phyloP scores from a whole-genome alignment of 1,284 basidiomycete genomes.

The Sporisorium exsertum region DNA sequence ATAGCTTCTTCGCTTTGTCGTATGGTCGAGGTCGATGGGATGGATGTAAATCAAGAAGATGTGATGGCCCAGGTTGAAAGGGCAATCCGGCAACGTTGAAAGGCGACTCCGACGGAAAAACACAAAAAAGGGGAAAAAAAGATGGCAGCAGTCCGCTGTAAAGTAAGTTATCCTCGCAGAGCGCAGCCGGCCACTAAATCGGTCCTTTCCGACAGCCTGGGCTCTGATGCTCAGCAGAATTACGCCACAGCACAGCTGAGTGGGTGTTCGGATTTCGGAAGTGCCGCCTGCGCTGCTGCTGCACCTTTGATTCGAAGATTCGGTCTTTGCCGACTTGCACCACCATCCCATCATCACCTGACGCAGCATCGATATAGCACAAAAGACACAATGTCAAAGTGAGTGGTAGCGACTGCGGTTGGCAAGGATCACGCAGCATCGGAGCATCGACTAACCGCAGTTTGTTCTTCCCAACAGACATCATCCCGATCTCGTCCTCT shows the following conservation, averaged over 20 bases:
- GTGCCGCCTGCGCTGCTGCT: slow-evolving; percentile 6
- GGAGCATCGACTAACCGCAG: not conserved
- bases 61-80: too few relatives aligned
- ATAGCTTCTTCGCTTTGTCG: not conserved
- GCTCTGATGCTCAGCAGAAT: not conserved
- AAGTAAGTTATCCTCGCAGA: too few relatives aligned
- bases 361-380: not conserved
- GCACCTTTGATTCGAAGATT: slow-evolving; percentile 3
- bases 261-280: slow-evolving; percentile 14
- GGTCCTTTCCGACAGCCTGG: not conserved
- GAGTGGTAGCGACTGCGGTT: slow-evolving; percentile 2
- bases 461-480: slow-evolving; percentile 33
- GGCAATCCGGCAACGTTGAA: not conserved
- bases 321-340: not conserved
- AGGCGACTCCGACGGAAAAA: not conserved
- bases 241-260: slow-evolving; percentile 1
- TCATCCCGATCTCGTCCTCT: slow-evolving; percentile 89
- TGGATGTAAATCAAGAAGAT: not conserved
- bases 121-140: not conserved
- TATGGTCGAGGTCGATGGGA: not conserved
- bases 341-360: not conserved
- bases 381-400: slow-evolving; percentile 50
- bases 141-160: too few relatives aligned
- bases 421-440: not conserved
- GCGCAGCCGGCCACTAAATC: not conserved